Percentiles rank a stretch among this genome's conserved stretches.
phyloP scores from a whole-genome alignment of 2,329 filamentous ascomycete species.

The Colletotrichum sansevieriae region DNA sequence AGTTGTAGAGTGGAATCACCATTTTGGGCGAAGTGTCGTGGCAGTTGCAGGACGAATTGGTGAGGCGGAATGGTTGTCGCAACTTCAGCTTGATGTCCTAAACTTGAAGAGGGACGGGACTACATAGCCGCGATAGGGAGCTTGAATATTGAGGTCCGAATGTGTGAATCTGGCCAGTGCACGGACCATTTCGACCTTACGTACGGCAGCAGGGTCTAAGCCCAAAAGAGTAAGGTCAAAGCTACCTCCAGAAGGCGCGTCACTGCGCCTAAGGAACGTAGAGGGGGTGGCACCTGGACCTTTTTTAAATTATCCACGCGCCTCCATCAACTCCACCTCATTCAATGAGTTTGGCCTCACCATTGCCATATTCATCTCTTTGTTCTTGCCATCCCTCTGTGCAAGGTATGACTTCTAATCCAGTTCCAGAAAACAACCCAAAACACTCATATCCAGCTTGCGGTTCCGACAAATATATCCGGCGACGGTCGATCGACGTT shows the following conservation, averaged over 20 bases:
- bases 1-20: conserved; percentile 17
- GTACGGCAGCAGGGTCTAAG: conserved; percentile 18
- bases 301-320: conserved; percentile 40
- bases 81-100: conserved; percentile 34
- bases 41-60: conserved; percentile 36
- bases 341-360: neutral
- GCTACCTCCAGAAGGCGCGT: conserved; percentile 25
- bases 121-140: conserved; percentile 24
- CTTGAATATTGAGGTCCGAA: conserved; percentile 43
- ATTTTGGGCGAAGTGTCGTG: conserved; percentile 33
- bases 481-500: neutral
- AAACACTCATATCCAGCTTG: neutral
- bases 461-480: neutral
- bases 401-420: neutral
- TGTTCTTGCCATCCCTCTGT: conserved; percentile 16
- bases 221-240: conserved; percentile 19
- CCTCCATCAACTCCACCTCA: conserved; percentile 30
- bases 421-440: neutral
- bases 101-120: conserved; percentile 35
- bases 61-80: conserved; percentile 37
- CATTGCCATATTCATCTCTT: conserved; percentile 20
- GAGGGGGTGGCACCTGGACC: conserved; percentile 29
- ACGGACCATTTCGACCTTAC: conserved; percentile 39
- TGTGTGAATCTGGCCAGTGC: conserved; percentile 45
- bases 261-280: conserved; percentile 30